Evolutionary conservation across 169 alveolate species (phyloP).

Genomic region (Plasmodium gaboni): DNA sequence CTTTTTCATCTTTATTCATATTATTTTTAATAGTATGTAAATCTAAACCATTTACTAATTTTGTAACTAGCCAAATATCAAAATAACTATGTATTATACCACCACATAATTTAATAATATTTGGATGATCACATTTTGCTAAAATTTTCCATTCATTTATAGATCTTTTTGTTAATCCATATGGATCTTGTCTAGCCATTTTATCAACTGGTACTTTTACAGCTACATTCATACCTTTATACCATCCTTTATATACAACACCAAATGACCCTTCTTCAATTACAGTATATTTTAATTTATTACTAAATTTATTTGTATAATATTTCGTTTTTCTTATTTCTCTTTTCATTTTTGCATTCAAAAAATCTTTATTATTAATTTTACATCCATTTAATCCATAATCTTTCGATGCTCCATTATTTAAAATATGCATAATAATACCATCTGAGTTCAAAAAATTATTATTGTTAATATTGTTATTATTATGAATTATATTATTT

Average conservation of each 20-base stretch:
- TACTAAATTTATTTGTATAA: slow-evolving; percentile 19
- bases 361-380: neutral
- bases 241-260: slow-evolving; percentile 86
- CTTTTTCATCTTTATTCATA: slow-evolving; percentile 72
- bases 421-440: neutral
- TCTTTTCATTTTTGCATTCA: neutral
- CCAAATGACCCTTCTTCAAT: slow-evolving; percentile 90
- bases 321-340: slow-evolving; percentile 18
- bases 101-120: slow-evolving; percentile 87
- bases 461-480: neutral
- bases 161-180: slow-evolving; percentile 90
- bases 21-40: slow-evolving; percentile 90
- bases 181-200: slow-evolving; percentile 89
- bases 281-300: slow-evolving; percentile 70
- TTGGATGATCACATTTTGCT: slow-evolving; percentile 86
- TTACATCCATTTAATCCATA: neutral
- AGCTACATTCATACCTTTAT: slow-evolving; percentile 84
- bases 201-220: slow-evolving; percentile 90
- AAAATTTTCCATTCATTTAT: slow-evolving; percentile 91
- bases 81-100: slow-evolving; percentile 90
- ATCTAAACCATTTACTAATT: slow-evolving; percentile 88
- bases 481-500: neutral
- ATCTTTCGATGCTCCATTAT: neutral
- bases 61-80: slow-evolving; percentile 92
- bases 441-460: neutral